Percentiles rank a stretch among this genome's conserved stretches.
Evolutionary conservation across 345 rosid species (phyloP).

Genomic region (Chamaenerion angustifolium): DNA sequence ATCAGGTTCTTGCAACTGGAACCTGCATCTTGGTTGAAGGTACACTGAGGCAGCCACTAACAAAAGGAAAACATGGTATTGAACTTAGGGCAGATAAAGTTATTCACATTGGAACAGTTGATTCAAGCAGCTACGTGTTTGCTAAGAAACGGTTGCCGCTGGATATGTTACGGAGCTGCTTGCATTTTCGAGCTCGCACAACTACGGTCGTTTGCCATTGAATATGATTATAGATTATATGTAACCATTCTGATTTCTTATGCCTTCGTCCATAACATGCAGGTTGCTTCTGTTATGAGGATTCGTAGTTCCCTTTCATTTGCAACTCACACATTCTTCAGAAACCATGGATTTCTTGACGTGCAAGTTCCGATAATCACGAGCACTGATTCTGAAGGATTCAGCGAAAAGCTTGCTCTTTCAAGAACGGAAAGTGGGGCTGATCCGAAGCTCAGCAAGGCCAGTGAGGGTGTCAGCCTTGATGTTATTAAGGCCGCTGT

Average conservation of each 20-base stretch:
- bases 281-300: conserved; percentile 75
- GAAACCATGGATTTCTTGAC: conserved; percentile 43
- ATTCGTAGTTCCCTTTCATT: conserved; percentile 48
- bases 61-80: conserved; percentile 21
- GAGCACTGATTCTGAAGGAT: conserved; percentile 43
- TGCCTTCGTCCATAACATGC: neutral
- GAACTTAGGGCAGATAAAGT: conserved; percentile 56
- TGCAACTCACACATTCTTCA: conserved; percentile 66
- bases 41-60: conserved; percentile 18
- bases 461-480: conserved; percentile 25
- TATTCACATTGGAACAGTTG: conserved; percentile 75
- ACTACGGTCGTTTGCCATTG: conserved; percentile 34
- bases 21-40: conserved; percentile 73
- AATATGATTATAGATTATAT: neutral
- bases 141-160: conserved; percentile 65
- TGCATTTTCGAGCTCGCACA: conserved; percentile 83
- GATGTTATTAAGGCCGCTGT: conserved; percentile 50
- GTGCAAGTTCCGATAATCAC: conserved; percentile 79
- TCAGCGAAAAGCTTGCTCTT: conserved; percentile 48
- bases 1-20: conserved; percentile 36
- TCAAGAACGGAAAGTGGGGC: conserved; percentile 19
- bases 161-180: conserved; percentile 41
- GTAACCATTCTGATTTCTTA: neutral
- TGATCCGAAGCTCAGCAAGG: conserved; percentile 12
- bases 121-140: conserved; percentile 40